Evolutionary conservation across 2,329 filamentous ascomycete species (phyloP).

Genomic region (Cercospora citrullina): DNA sequence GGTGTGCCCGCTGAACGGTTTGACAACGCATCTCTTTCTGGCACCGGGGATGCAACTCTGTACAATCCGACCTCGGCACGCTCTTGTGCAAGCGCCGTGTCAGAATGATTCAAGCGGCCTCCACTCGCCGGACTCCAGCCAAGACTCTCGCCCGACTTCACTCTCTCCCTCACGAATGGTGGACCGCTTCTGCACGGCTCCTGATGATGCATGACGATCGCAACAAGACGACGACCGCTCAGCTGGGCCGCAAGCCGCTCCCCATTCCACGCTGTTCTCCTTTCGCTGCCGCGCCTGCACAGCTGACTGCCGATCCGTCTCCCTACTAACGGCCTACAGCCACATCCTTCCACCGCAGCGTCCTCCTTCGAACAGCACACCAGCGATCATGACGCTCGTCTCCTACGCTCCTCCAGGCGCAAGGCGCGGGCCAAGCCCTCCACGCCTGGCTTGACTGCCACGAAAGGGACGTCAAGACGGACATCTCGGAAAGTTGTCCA

Average conservation of each 20-base stretch:
- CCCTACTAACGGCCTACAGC: slow-evolving; percentile 1
- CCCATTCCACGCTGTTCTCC: neutral
- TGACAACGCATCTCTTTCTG: neutral
- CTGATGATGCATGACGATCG: neutral
- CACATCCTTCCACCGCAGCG: slow-evolving; percentile 5
- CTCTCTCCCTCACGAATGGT: neutral
- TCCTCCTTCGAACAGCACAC: neutral
- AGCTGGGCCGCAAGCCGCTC: neutral
- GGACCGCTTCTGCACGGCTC: neutral
- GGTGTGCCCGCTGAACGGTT: neutral
- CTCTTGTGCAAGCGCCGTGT: neutral
- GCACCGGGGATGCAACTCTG: neutral
- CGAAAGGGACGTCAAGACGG: neutral
- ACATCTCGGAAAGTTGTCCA: neutral
- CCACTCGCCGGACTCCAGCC: neutral
- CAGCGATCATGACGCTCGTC: neutral
- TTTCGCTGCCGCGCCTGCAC: neutral
- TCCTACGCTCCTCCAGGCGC: neutral
- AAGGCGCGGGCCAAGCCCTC: neutral
- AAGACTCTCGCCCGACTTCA: slow-evolving; percentile 11
- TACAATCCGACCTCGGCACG: neutral
- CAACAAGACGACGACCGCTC: neutral
- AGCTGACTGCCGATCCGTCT: slow-evolving; percentile 12
- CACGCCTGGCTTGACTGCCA: neutral
- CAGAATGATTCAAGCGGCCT: neutral